Conservation (phyloP, 306 rosid genomes). For the Notholithocarpus densiflorus region DNA sequence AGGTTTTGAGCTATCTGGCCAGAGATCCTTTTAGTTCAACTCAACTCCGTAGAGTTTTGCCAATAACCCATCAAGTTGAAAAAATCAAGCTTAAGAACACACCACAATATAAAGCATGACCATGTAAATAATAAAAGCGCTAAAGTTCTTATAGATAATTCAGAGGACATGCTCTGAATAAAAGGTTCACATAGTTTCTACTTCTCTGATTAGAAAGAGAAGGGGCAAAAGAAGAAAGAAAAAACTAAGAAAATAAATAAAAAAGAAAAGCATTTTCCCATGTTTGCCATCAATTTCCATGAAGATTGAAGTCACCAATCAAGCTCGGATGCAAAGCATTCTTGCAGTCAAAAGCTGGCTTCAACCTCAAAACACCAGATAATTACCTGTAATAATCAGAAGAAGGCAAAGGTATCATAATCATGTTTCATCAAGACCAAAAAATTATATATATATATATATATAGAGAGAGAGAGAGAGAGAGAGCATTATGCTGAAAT, state of each 20-base stretch:
- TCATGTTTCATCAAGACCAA: neutral
- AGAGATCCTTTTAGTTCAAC: neutral
- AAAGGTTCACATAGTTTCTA: neutral
- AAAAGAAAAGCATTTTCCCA: neutral
- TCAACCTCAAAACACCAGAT: neutral
- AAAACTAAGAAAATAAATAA: neutral
- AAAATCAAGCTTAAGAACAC: neutral
- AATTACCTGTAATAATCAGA: neutral
- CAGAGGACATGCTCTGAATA: neutral
- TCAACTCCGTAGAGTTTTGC: neutral
- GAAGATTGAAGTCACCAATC: neutral
- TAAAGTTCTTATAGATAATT: neutral
- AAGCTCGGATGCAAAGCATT: neutral
- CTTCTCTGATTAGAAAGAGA: neutral
- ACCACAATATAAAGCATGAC: neutral
- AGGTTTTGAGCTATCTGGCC: neutral
- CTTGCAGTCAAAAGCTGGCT: neutral
- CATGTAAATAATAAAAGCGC: neutral
- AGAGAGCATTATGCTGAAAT: neutral
- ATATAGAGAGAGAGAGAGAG: no score
- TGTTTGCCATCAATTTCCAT: neutral
- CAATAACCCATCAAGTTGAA: neutral
- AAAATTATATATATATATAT: no score
- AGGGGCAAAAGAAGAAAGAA: neutral
- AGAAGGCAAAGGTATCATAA: neutral